phyloP scores from a whole-genome alignment of 495 filamentous ascomycete species.

The Jackrogersella minutella region DNA sequence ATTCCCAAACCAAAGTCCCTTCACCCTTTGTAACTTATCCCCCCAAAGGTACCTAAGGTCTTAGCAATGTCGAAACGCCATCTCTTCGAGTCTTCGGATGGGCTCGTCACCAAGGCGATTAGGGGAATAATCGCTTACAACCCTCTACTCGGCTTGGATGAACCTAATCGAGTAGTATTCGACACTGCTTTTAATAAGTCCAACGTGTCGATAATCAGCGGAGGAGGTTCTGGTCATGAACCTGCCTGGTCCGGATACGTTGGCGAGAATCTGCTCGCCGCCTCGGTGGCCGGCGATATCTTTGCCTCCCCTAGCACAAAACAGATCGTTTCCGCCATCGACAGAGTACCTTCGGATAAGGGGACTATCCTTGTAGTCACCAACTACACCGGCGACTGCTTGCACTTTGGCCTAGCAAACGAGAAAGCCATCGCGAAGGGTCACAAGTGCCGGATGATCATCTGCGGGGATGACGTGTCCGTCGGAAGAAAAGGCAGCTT shows the following conservation, averaged over 20 bases:
- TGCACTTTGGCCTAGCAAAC: conserved; percentile 69
- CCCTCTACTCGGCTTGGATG: conserved; percentile 63
- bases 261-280: conserved; percentile 66
- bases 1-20: not conserved
- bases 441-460: conserved; percentile 62
- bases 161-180: conserved; percentile 64
- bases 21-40: not conserved
- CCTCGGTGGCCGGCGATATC: conserved; percentile 66
- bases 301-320: conserved; percentile 69
- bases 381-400: conserved; percentile 72
- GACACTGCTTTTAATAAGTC: conserved; percentile 59
- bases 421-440: conserved; percentile 67
- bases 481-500: conserved; percentile 65
- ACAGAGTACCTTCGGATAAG: conserved; percentile 62
- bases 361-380: conserved; percentile 70
- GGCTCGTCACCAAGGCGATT: conserved; percentile 64
- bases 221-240: conserved; percentile 69
- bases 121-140: conserved; percentile 65
- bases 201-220: conserved; percentile 66
- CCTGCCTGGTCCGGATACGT: conserved; percentile 72
- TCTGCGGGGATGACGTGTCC: conserved; percentile 68
- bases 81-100: conserved; percentile 55
- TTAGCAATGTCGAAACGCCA: conserved; percentile 55
- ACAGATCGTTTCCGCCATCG: conserved; percentile 66
- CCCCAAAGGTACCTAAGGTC: conserved; percentile 4